Conservation (phyloP, 1,284 basidiomycete genomes). For the Rhodotorula sp. region DNA sequence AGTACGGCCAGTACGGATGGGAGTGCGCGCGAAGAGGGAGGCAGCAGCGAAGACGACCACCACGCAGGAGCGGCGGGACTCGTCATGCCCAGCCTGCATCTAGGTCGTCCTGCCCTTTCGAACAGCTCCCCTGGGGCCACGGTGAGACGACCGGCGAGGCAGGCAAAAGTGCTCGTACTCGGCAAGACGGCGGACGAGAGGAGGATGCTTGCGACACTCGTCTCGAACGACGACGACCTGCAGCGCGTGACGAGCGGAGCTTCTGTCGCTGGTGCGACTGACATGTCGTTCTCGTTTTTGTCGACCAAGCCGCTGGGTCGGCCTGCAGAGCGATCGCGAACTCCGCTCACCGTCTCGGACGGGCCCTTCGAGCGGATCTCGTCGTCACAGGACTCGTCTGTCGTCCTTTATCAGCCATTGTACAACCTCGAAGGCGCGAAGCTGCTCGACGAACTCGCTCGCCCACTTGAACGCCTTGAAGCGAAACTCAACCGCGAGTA, state of each 20-base stretch:
- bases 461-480: slow-evolving; percentile 29
- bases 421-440: neutral
- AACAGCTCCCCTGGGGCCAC: too few relatives aligned
- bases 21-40: slow-evolving; percentile 6
- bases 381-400: neutral
- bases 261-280: neutral
- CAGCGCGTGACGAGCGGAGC: neutral
- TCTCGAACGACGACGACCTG: slow-evolving; percentile 14
- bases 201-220: slow-evolving; percentile 11
- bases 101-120: neutral
- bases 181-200: slow-evolving; percentile 26
- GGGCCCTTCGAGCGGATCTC: neutral
- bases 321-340: neutral
- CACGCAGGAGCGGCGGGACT: neutral
- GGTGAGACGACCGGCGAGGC: neutral
- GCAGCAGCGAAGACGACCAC: slow-evolving; percentile 14
- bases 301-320: slow-evolving; percentile 2
- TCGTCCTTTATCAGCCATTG: neutral
- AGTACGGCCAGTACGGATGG: slow-evolving; percentile 26
- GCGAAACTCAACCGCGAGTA: slow-evolving; percentile 18
- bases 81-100: slow-evolving; percentile 28
- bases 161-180: slow-evolving; percentile 16
- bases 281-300: slow-evolving; percentile 26
- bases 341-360: too few relatives aligned
- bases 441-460: neutral